Evolutionary conservation across 495 filamentous ascomycete species (phyloP), one percentile per base, ranked within the genome.

Genomic region (Podospora fimiseda): DNA sequence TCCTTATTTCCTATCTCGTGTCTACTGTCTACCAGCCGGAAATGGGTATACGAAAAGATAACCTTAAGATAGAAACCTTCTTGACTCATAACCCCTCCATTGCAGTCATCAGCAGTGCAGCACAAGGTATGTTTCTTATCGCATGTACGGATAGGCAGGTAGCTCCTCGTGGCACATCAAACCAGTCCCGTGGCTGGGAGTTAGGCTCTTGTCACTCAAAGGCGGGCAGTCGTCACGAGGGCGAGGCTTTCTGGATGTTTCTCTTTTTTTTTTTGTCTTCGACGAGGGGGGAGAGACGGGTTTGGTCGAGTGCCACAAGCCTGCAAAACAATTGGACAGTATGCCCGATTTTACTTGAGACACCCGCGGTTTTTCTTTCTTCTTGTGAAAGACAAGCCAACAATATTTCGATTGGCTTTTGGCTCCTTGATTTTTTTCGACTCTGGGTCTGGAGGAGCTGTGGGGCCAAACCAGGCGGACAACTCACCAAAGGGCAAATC

Each of bases 51-150:
- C 19, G 21, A 36, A 20, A 23, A 16, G n/a, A 11, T 20, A 14
- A 4, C 13, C 16, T 11, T 42, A 13, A 57, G 0, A 48, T 15
- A 39, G 15, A 15, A 13, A 22, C 8, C 5, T 21, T 9, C 38
- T 60, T 53, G 54, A 60, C 46, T 57, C 54, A 50, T 41, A 56
- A 42, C 56, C 59, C 59, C 56, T 58, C 59, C 52, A 59, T 61
- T 33, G 48, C 38, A 19, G 48, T n/a, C n/a, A n/a, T n/a, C n/a
- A n/a, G n/a, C n/a, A n/a, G n/a, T n/a, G n/a, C n/a, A n/a, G n/a
- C n/a, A n/a, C n/a, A n/a, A n/a, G n/a, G n/a, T n/a, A n/a, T n/a
- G n/a, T n/a, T n/a, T n/a, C n/a, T n/a, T n/a, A n/a, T n/a, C n/a
- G n/a, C n/a, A n/a, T n/a, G n/a, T n/a, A n/a, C n/a, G n/a, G n/a